A percentile compares a stretch with the other conserved stretches of the same genome.
Evolutionary conservation across 129 eudicot genomes (phyloP).

Genomic region (Tagetes patula): DNA sequence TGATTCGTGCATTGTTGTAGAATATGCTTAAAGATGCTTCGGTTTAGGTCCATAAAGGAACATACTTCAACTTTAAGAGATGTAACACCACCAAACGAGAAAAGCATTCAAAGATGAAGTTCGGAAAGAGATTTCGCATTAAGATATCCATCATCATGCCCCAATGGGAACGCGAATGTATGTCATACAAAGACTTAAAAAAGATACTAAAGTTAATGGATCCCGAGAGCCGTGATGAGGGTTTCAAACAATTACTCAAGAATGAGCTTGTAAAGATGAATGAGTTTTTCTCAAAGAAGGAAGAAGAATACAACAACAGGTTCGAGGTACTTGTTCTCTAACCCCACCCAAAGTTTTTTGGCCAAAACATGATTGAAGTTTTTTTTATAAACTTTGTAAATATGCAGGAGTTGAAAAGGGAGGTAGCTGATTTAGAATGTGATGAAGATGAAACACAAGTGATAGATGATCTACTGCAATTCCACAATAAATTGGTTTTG

Average conservation of each 20-base stretch:
- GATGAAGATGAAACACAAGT: constrained; percentile 30
- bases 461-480: constrained; percentile 35
- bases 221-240: constrained; percentile 29
- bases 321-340: constrained; percentile 22
- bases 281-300: constrained; percentile 32
- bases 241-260: constrained; percentile 36
- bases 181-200: constrained; percentile 41
- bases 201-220: constrained; percentile 35
- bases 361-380: too few relatives aligned
- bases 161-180: constrained; percentile 39
- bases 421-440: constrained; percentile 16
- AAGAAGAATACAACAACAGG: constrained; percentile 35
- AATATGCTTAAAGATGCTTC: constrained; percentile 29
- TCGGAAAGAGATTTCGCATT: constrained; percentile 38
- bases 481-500: constrained; percentile 43
- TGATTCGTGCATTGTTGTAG: background rate
- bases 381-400: background rate
- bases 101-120: constrained; percentile 31
- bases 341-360: background rate
- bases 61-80: constrained; percentile 17
- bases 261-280: constrained; percentile 38
- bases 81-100: background rate
- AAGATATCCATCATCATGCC: constrained; percentile 43
- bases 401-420: constrained; percentile 33
- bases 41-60: constrained; percentile 3